Evolutionary conservation across 805 yeast species (phyloP).

Genomic region (Monosporozyma unispora): DNA sequence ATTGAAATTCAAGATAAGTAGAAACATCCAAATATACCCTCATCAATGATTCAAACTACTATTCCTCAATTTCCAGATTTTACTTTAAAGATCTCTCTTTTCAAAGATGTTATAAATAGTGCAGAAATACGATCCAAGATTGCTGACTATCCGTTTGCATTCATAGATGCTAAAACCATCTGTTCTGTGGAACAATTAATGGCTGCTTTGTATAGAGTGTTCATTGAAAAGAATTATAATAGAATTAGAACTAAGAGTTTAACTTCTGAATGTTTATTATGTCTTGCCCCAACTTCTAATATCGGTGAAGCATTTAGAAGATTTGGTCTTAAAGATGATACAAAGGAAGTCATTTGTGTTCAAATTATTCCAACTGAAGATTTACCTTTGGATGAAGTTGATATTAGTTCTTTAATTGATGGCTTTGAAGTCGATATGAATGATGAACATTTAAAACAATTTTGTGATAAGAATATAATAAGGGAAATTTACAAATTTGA

Average conservation of each 20-base stretch:
- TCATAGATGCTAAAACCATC: constrained; percentile 51
- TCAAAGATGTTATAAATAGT: constrained; percentile 38
- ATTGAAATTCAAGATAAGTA: background rate
- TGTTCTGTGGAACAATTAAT: constrained; percentile 54
- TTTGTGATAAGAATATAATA: constrained; percentile 30
- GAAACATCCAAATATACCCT: background rate
- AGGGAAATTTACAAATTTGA: constrained; percentile 29
- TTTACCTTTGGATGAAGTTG: constrained; percentile 5
- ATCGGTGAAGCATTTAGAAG: constrained; percentile 56
- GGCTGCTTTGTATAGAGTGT: constrained; percentile 51
- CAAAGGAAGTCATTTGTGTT: constrained; percentile 34
- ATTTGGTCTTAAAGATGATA: constrained; percentile 55
- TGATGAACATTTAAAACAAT: constrained; percentile 26
- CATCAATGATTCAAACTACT: constrained; percentile 7
- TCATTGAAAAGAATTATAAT: constrained; percentile 41
- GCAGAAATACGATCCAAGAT: constrained; percentile 33
- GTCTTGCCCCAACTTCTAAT: constrained; percentile 61
- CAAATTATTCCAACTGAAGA: constrained; percentile 9
- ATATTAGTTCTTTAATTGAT: constrained; percentile 13
- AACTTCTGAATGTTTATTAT: constrained; percentile 64
- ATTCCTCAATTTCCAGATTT: constrained; percentile 42
- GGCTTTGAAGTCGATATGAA: constrained; percentile 31
- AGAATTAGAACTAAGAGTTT: constrained; percentile 52
- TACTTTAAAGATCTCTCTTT: constrained; percentile 36
- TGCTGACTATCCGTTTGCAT: constrained; percentile 51